Conservation (phyloP, 2,329 filamentous ascomycete species). For the Calonectria henricotiae region DNA sequence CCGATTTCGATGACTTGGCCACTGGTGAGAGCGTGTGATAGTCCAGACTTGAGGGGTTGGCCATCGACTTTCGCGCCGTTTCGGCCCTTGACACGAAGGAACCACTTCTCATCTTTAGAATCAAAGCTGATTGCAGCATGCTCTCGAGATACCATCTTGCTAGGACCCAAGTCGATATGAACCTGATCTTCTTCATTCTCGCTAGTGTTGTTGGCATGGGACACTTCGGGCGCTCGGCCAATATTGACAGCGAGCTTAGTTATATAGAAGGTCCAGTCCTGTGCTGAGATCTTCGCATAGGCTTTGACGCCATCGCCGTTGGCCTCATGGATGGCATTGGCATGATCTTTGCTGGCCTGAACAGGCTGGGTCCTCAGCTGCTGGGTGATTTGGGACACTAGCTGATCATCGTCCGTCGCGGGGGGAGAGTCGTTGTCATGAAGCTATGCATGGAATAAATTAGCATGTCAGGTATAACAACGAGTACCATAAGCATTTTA, state of each 20-base stretch:
- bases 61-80: conserved; percentile 93
- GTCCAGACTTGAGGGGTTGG: conserved; percentile 76
- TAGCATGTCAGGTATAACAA: conserved; percentile 37
- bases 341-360: conserved; percentile 75
- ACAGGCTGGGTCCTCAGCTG: conserved; percentile 67
- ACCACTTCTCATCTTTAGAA: conserved; percentile 81
- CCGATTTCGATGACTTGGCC: conserved; percentile 94
- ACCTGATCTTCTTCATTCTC: conserved; percentile 70
- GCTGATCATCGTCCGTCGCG: conserved; percentile 69
- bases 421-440: conserved; percentile 59
- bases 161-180: conserved; percentile 91
- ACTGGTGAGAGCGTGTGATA: conserved; percentile 79
- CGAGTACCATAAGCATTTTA: background rate
- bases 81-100: conserved; percentile 88
- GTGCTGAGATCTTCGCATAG: conserved; percentile 86
- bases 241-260: conserved; percentile 84
- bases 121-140: conserved; percentile 85
- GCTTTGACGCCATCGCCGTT: conserved; percentile 78
- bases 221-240: conserved; percentile 76
- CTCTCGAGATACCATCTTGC: conserved; percentile 84
- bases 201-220: conserved; percentile 58
- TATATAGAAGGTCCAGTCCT: conserved; percentile 89
- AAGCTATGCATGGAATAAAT: conserved; percentile 53
- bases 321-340: conserved; percentile 76
- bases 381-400: conserved; percentile 72